Conservation (phyloP, 2,329 filamentous ascomycete species). For the Penicillium decumbens region DNA sequence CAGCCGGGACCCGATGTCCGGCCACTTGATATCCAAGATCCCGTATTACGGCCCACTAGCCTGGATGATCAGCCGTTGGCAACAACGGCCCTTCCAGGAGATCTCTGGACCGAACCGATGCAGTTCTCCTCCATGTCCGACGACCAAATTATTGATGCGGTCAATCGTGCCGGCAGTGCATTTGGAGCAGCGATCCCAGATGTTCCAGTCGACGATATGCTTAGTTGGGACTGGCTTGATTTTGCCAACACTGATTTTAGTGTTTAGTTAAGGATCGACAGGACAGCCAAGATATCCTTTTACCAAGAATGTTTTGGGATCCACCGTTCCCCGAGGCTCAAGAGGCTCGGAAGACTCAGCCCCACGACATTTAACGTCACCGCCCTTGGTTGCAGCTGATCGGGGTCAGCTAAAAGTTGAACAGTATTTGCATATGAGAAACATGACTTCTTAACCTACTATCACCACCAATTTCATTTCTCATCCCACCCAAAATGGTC, state of each 20-base stretch:
- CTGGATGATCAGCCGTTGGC: slow-evolving; percentile 20
- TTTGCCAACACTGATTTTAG: slow-evolving; percentile 34
- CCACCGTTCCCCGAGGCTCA: not conserved
- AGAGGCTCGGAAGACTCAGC: not conserved
- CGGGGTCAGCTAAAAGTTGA: no score
- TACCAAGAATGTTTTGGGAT: not conserved
- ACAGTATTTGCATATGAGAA: no score
- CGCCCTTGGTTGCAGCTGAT: not conserved
- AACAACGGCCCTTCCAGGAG: slow-evolving; percentile 24
- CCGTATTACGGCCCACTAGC: slow-evolving; percentile 10
- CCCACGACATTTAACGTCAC: not conserved
- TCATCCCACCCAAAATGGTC: not conserved
- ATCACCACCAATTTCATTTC: not conserved
- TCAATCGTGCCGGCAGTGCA: slow-evolving; percentile 59
- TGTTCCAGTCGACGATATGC: slow-evolving; percentile 57
- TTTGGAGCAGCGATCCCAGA: slow-evolving; percentile 55
- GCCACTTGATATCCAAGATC: slow-evolving; percentile 10
- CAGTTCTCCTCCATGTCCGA: slow-evolving; percentile 67
- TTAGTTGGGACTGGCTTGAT: slow-evolving; percentile 56
- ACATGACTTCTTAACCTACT: not conserved
- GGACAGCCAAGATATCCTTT: not conserved
- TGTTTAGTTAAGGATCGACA: slow-evolving; percentile 10
- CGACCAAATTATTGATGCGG: slow-evolving; percentile 61
- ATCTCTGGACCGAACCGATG: slow-evolving; percentile 50
- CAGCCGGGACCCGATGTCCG: slow-evolving; percentile 11